Conservation (phyloP, 2,329 filamentous ascomycete genomes). For the Exophiala bonariae region DNA sequence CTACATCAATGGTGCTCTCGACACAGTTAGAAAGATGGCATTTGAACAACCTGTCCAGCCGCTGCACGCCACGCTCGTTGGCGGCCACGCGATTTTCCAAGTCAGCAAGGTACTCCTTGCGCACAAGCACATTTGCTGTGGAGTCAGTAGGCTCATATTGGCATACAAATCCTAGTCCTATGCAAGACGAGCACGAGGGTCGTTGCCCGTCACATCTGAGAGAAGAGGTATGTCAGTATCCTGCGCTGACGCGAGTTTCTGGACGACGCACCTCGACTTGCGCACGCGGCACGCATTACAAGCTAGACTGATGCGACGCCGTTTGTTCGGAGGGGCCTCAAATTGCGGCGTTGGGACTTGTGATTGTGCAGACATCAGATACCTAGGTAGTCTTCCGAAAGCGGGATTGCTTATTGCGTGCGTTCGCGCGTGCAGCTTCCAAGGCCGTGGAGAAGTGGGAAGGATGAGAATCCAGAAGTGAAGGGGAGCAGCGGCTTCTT, state of each 20-base stretch:
- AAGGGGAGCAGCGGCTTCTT: no score
- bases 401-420: no score
- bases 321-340: neutral
- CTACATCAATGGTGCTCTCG: neutral
- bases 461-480: no score
- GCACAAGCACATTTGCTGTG: neutral
- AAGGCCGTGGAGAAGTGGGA: no score
- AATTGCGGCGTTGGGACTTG: no score
- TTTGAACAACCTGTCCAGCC: neutral
- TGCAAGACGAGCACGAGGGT: neutral
- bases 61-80: neutral
- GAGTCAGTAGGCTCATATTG: neutral
- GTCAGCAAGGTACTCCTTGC: neutral
- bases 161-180: neutral
- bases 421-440: no score
- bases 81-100: neutral
- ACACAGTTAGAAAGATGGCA: neutral
- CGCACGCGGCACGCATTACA: neutral
- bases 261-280: neutral
- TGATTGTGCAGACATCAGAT: no score
- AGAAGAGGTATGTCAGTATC: neutral
- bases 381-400: no score
- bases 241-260: neutral
- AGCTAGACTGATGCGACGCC: neutral
- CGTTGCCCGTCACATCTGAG: neutral